Evolutionary conservation across 2,329 filamentous ascomycete species (phyloP), one percentile per base, ranked within the genome.

Genomic region (Fusarium agapanthi): DNA sequence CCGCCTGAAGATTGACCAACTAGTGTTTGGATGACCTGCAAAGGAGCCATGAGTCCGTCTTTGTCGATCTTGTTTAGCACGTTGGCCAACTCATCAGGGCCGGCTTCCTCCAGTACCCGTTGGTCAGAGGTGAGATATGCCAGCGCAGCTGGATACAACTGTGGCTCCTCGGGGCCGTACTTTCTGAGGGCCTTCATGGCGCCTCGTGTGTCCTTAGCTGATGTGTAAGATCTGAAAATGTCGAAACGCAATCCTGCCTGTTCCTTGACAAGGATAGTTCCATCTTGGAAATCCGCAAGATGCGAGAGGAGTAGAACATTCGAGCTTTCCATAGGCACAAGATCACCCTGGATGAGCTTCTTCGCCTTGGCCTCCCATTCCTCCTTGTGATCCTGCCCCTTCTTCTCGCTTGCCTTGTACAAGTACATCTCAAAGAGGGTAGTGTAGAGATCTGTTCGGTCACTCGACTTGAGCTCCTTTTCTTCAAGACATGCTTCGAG

Each of bases 381-480:
- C 75, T 92, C 89, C 72, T 92, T 91, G 70, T 95, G 83, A 79
- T 81, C 81, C 51, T 86, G 85, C 15, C 91, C 91, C 77, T 91
- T 93, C 77, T 92, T 92, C 65, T 91, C 89, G 66, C 91, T 92
- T 28, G 95, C 93, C 76, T 95, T 96, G 81, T 97, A 93, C 14
- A 99, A 86, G 79, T 98, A 99, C 93, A 99, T 98, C 81, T 99
- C 97, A 79, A 99, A 98, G 20, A 99, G 82, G 0, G 97, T 98
- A 0, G 95, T 98, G 78, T 96, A 96, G 22, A 99, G 87, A 80
- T 99, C 97, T 4, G 92, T 89, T 71, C 91, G 93, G 79, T 98
- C 93, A 14, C 90, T 88, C 40, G 93, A 87, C 26, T 90, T 90
- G n/a, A 97, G 82, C 28, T 88, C 87, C 26, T 90, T 86, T 65